These are phyloP conservation scores for Pseudogymnoascus sp. DNA, from an alignment of 2,329 filamentous ascomycete species.

Conservation along the genomic window DNA sequence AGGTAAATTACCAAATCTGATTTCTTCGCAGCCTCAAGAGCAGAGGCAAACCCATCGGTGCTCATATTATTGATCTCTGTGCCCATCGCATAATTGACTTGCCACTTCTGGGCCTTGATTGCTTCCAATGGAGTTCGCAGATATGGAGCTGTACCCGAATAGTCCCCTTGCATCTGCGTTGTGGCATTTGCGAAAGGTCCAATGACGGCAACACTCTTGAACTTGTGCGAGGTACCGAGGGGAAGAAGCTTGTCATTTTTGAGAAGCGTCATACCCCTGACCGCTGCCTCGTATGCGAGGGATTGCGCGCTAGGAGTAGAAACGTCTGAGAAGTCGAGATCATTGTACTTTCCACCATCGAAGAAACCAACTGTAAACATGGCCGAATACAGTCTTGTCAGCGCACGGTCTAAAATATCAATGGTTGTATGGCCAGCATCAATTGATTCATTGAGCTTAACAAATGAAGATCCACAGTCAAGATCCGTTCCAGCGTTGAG, in stretches of 20 bases:
- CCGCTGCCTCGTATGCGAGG: slow-evolving; percentile 21
- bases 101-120: slow-evolving; percentile 30
- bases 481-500: slow-evolving; percentile 6
- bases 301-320: slow-evolving; percentile 16
- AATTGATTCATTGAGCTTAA: slow-evolving; percentile 14
- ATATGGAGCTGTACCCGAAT: slow-evolving; percentile 20
- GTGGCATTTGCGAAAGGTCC: slow-evolving; percentile 21
- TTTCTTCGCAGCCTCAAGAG: slow-evolving; percentile 33
- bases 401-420: slow-evolving; percentile 38
- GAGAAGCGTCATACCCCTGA: slow-evolving; percentile 21
- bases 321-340: slow-evolving; percentile 39
- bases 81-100: slow-evolving; percentile 32
- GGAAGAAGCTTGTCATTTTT: slow-evolving; percentile 23
- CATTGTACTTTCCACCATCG: slow-evolving; percentile 43
- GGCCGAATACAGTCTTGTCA: slow-evolving; percentile 44
- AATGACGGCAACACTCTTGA: slow-evolving; percentile 20
- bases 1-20: slow-evolving; percentile 46
- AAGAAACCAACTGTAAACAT: slow-evolving; percentile 51
- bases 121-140: slow-evolving; percentile 34
- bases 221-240: slow-evolving; percentile 7
- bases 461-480: not conserved
- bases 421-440: slow-evolving; percentile 35
- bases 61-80: slow-evolving; percentile 28
- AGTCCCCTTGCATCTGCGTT: slow-evolving; percentile 23
- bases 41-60: slow-evolving; percentile 24